phyloP scores from a whole-genome alignment of 257 asterid genomes.

The Agastache rugosa region DNA sequence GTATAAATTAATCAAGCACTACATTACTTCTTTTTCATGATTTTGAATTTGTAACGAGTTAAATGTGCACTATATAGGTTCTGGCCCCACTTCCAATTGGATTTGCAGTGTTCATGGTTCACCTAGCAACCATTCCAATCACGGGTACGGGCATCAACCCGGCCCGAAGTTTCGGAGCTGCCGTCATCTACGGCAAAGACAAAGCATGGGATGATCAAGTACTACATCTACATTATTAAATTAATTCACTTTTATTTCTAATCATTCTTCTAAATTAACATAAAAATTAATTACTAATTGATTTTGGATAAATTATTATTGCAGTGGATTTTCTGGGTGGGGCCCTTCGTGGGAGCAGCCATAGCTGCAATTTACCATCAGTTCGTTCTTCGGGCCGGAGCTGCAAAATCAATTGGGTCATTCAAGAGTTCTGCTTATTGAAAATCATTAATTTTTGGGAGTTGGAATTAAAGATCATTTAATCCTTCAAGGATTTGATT shows the following conservation, averaged over 20 bases:
- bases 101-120: constrained; percentile 56
- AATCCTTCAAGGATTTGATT: neutral
- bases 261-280: too few species aligned
- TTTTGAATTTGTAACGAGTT: neutral
- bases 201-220: constrained; percentile 52
- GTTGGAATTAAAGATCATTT: neutral
- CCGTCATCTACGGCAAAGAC: constrained; percentile 43
- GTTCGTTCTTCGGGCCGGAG: constrained; percentile 64
- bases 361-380: constrained; percentile 75
- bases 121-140: constrained; percentile 51
- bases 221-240: too few species aligned
- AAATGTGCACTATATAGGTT: constrained; percentile 28
- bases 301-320: neutral
- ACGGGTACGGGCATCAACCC: constrained; percentile 57
- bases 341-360: constrained; percentile 78
- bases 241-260: neutral
- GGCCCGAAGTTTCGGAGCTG: constrained; percentile 56
- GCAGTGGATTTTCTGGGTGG: constrained; percentile 84
- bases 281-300: too few species aligned
- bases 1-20: too few species aligned
- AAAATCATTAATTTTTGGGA: neutral
- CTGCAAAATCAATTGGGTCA: constrained; percentile 68
- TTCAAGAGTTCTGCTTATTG: constrained; percentile 54
- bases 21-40: too few species aligned
- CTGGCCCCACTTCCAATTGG: constrained; percentile 58